Base-by-base conservation (phyloP, 495 filamentous ascomycete species). In the Podospora sp. region DNA sequence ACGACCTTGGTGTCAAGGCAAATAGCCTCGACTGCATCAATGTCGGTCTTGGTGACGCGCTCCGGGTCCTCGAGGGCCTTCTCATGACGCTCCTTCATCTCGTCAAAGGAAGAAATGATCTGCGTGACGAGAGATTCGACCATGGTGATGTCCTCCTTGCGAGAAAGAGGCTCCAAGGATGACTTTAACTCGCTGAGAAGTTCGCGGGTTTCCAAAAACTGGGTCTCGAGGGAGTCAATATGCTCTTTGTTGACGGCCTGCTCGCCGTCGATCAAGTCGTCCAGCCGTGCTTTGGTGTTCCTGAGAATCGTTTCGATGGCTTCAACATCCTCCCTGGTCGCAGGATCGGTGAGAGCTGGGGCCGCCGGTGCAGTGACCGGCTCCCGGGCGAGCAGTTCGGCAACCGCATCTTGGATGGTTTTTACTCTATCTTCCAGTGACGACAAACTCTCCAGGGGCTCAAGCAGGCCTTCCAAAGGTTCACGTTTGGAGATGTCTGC, bases 291-390 rank as follows among this genome's bases (percentile, higher is more conserved):
- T 70, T 96, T 96, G 21, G 91, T 92, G 73, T 93, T 94, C 57
- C 89, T 86, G 24, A 97, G 85, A 55, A 97, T 84, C 0, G 89
- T 93, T 75, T 97, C 93, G 63, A 97, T 92, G n/a, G 90, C 91
- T 65, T 92, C 87, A 2, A 90, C 90, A 69, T 97, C 92, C 65
- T 94, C 91, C 73, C 86, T 88, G 25, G 83, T 84, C 24, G 87
- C 87, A 2, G 73, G 46, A 61, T 82, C 71, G 27, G 77, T 75
- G 9, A 60, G 76, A 51, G 29, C 68, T 80, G 22, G 85, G 20
- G 22, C 65, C 25, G 64, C 18, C 5, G 57, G 29, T 20, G 62
- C 40, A 27, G 63, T 29, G 1, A 55, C 24, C 18, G 75, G 59
- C 11, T 79, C 76, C 25, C 66, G 65, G 49, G 64, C 60, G 1